These are phyloP conservation scores for Sarocladium oryzae DNA, from an alignment of 2,329 filamentous ascomycete genomes.

Conservation along the genomic window DNA sequence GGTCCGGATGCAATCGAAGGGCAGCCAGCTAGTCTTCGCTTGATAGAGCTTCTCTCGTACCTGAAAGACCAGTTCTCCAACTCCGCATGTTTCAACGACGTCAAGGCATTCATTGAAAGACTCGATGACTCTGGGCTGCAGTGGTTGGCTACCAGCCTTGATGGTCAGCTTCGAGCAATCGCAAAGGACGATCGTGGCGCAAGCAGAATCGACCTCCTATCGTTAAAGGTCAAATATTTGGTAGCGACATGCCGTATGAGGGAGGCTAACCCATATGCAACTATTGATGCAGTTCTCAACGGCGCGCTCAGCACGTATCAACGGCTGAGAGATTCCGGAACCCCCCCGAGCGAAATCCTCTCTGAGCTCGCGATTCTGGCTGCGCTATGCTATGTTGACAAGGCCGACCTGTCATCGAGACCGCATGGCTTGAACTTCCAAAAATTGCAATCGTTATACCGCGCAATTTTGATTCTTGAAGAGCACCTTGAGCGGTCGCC, in stretches of 20 bases:
- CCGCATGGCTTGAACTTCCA: background rate
- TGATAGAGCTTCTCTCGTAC: constrained; percentile 29
- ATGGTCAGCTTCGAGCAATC: background rate
- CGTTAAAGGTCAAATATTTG: constrained; percentile 38
- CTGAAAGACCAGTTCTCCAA: constrained; percentile 28
- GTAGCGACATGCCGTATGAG: constrained; percentile 28
- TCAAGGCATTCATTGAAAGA: constrained; percentile 36
- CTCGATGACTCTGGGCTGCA: constrained; percentile 34
- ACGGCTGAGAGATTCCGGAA: background rate
- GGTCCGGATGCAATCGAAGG: constrained; percentile 21
- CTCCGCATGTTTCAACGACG: constrained; percentile 39
- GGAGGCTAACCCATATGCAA: too few species aligned
- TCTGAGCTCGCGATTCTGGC: constrained; percentile 29
- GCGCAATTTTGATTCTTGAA: constrained; percentile 42
- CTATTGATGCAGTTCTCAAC: background rate
- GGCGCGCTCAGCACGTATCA: background rate
- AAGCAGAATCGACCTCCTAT: constrained; percentile 26
- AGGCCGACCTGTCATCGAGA: constrained; percentile 14
- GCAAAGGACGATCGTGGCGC: constrained; percentile 18
- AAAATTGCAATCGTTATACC: background rate
- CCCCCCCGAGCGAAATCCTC: background rate
- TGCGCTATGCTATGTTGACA: constrained; percentile 27
- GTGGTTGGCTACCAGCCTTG: constrained; percentile 27
- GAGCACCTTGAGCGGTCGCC: constrained; percentile 38
- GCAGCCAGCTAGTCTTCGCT: constrained; percentile 22